Evolutionary conservation across 2,329 filamentous ascomycete species (phyloP).

Genomic region (Hortaea sp.): DNA sequence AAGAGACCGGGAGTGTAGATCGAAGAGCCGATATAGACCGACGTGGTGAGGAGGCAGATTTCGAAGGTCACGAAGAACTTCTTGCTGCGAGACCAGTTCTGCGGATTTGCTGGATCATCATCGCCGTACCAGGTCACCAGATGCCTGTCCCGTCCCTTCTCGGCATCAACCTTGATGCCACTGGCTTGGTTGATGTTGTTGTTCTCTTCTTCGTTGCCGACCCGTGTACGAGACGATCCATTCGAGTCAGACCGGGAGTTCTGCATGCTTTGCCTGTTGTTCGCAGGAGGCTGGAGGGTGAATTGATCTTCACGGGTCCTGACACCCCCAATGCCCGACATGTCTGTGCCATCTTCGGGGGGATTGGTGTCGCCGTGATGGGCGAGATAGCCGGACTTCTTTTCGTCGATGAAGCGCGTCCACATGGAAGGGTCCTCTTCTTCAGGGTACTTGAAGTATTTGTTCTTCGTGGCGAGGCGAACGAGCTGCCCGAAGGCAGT

Average conservation of each 20-base stretch:
- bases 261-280: not conserved
- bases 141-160: slow-evolving; percentile 42
- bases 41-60: slow-evolving; percentile 40
- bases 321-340: slow-evolving; percentile 15
- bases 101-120: slow-evolving; percentile 29
- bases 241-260: slow-evolving; percentile 3
- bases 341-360: slow-evolving; percentile 24
- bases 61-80: slow-evolving; percentile 36
- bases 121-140: slow-evolving; percentile 44
- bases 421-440: slow-evolving; percentile 40
- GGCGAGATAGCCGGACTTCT: slow-evolving; percentile 41
- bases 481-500: slow-evolving; percentile 38
- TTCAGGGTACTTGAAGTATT: slow-evolving; percentile 37
- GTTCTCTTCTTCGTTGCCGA: slow-evolving; percentile 12
- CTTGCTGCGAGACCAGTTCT: slow-evolving; percentile 30
- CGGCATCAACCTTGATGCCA: slow-evolving; percentile 37
- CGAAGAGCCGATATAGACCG: slow-evolving; percentile 42
- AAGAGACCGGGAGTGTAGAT: slow-evolving; percentile 40
- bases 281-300: slow-evolving; percentile 3
- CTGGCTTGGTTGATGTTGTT: slow-evolving; percentile 27
- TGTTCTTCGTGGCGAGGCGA: slow-evolving; percentile 33
- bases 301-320: slow-evolving; percentile 17
- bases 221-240: slow-evolving; percentile 13
- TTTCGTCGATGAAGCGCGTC: slow-evolving; percentile 38
- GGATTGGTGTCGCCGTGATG: slow-evolving; percentile 33